Conservation (phyloP, 163 green algal species). For the Chlorella variabilis region DNA sequence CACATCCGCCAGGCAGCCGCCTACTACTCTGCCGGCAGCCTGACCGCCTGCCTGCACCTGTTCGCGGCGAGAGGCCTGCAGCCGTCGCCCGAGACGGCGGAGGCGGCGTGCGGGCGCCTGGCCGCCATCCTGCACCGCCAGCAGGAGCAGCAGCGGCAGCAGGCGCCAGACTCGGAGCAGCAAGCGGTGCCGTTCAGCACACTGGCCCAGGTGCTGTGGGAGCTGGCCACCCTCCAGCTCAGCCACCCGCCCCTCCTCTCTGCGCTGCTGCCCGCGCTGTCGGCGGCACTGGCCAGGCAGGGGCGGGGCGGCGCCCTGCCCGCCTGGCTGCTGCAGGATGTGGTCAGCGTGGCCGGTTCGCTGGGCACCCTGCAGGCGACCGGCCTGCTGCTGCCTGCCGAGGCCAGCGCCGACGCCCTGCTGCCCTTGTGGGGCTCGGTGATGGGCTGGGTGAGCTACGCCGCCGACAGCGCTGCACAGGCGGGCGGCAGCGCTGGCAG, state of each 20-base stretch:
- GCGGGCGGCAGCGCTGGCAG: not conserved
- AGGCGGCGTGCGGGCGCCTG: not conserved
- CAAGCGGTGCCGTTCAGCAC: not conserved
- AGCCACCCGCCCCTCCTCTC: not conserved
- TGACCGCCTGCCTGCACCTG: constrained; percentile 9
- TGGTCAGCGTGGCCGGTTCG: not conserved
- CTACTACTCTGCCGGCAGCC: not conserved
- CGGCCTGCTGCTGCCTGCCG: not conserved
- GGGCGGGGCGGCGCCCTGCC: not conserved
- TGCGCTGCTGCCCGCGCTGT: constrained; percentile 5
- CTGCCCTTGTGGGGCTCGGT: constrained; percentile 6
- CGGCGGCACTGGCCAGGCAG: not conserved
- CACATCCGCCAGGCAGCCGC: not conserved
- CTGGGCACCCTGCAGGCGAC: not conserved
- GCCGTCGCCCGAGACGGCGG: not conserved
- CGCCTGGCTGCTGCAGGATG: not conserved
- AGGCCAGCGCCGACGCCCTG: not conserved
- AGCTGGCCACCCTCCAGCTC: not conserved
- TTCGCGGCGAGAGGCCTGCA: not conserved
- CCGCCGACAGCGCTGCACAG: not conserved
- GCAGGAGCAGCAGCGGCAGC: not conserved
- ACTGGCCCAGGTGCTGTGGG: not conserved
- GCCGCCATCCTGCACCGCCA: not conserved
- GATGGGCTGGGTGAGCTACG: not conserved
- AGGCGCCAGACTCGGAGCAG: too few relatives aligned